Evolutionary conservation across 495 filamentous ascomycete genomes (phyloP).

Genomic region (Talaromyces stipitatus): DNA sequence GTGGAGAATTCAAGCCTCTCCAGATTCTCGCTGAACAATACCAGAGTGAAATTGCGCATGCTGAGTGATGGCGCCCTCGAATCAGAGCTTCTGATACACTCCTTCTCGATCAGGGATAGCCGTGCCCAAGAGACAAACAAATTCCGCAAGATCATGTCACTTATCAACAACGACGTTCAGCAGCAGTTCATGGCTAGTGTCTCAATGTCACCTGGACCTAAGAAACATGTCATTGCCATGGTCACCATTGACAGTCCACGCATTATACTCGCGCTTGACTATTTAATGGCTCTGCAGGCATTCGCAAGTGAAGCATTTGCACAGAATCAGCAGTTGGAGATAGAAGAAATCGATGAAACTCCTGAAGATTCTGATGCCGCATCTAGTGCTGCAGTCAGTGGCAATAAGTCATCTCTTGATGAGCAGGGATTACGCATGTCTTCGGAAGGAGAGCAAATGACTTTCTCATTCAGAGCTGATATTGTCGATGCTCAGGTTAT

Average conservation of each 20-base stretch:
- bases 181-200: slow-evolving; percentile 97
- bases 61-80: slow-evolving; percentile 86
- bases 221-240: slow-evolving; percentile 80
- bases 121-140: slow-evolving; percentile 82
- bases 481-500: slow-evolving; percentile 94
- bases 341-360: slow-evolving; percentile 48
- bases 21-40: slow-evolving; percentile 88
- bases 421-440: slow-evolving; percentile 7
- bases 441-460: slow-evolving; percentile 44
- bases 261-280: slow-evolving; percentile 91
- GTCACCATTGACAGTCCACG: slow-evolving; percentile 94
- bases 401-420: slow-evolving; percentile 18
- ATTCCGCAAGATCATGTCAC: slow-evolving; percentile 96
- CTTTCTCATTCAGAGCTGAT: slow-evolving; percentile 83
- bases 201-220: slow-evolving; percentile 79
- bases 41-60: slow-evolving; percentile 87
- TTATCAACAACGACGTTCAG: slow-evolving; percentile 85
- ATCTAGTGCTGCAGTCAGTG: slow-evolving; percentile 36
- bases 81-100: slow-evolving; percentile 87
- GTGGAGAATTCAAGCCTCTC: slow-evolving; percentile 79
- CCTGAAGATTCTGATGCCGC: slow-evolving; percentile 52
- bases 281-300: slow-evolving; percentile 79
- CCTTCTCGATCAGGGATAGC: slow-evolving; percentile 90
- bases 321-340: slow-evolving; percentile 49
- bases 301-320: slow-evolving; percentile 67